Conservation (phyloP, 148 eudicot genomes). For the Camellia lanceoleosa region DNA sequence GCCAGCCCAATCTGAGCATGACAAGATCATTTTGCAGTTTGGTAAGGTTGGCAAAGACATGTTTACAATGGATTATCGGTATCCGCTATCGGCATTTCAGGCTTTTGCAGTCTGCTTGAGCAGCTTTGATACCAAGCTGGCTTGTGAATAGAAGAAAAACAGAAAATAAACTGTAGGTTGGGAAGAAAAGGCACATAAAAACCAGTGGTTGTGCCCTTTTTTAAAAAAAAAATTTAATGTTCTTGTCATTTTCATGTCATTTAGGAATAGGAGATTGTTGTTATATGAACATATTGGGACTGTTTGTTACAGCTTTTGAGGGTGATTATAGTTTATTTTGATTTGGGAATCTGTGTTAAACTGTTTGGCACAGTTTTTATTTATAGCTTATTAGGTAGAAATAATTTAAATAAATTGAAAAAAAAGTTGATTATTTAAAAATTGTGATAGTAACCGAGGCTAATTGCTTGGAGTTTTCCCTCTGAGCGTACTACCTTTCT, state of each 20-base stretch:
- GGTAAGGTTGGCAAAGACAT: constrained; percentile 48
- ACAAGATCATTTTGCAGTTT: constrained; percentile 43
- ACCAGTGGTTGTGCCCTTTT: background rate
- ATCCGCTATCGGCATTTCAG: constrained; percentile 60
- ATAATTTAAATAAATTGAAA: too few species aligned
- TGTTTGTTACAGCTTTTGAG: too few species aligned
- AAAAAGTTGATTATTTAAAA: too few species aligned
- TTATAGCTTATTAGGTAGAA: too few species aligned
- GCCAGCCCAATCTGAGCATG: constrained; percentile 36
- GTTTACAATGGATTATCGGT: constrained; percentile 41
- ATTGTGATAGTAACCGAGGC: too few species aligned
- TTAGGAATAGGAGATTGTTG: constrained; percentile 18
- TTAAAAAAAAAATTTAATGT: background rate
- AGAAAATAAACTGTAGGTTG: background rate
- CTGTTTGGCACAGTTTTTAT: too few species aligned
- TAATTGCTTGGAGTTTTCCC: too few species aligned
- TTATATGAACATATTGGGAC: background rate
- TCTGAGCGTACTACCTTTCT: too few species aligned
- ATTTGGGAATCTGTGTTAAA: too few species aligned
- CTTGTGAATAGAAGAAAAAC: constrained; percentile 48
- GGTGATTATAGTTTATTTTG: too few species aligned
- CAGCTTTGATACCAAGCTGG: constrained; percentile 70
- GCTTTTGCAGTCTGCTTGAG: constrained; percentile 65
- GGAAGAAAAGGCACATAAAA: background rate
- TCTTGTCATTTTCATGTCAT: constrained; percentile 1